Evolutionary conservation across 2,329 filamentous ascomycete genomes (phyloP), one percentile per base, ranked within the genome.

Genomic region (Colletotrichum echinochloae): DNA sequence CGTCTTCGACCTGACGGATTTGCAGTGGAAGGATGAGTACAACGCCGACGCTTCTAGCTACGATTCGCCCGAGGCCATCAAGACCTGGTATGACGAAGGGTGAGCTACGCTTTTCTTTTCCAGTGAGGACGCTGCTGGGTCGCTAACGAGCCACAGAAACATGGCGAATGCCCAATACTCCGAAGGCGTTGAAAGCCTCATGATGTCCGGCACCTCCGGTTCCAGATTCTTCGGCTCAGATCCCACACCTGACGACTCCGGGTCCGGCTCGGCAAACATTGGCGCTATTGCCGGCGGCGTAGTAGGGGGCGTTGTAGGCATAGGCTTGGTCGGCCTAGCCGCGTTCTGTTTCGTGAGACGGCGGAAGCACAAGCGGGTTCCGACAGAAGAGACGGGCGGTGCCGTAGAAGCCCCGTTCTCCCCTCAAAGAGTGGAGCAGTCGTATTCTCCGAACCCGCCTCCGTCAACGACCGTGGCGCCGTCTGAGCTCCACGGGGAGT

Each of bases 251-350:
- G 8, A n/a, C 33, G 55, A 65, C 28, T 33, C 65, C 11, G 35
- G 23, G 16, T 65, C 66, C 16, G 37, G 52, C 33, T 65, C 65
- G 2, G 75, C 78, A 8, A 77, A 78, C 60, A 75, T 81, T 14
- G 85, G 82, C 6, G 79, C 84, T 20, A 86, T 87, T 52, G 83
- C 77, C 9, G 85, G 85, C 14, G 84, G 84, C 33, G 79, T 80
- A 3, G 82, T 86, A 12, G 84, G 84, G n/a, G 85, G 85, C 16
- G 79, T 85, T 4, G 81, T 75, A 0, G 79, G 74, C 18, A 73
- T 86, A 26, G 81, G 76, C 3, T 74, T 86, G n/a, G 76, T 86
- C 54, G 79, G 77, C 26, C 72, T 80, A 8, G 80, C 74, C 12
- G 76, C 78, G 46, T 85, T 83, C 75, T 81, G 84, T 73, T 74